These are phyloP conservation scores for Pseudogymnoascus sp. DNA, from an alignment of 2,329 filamentous ascomycete genomes.

Conservation along the genomic window DNA sequence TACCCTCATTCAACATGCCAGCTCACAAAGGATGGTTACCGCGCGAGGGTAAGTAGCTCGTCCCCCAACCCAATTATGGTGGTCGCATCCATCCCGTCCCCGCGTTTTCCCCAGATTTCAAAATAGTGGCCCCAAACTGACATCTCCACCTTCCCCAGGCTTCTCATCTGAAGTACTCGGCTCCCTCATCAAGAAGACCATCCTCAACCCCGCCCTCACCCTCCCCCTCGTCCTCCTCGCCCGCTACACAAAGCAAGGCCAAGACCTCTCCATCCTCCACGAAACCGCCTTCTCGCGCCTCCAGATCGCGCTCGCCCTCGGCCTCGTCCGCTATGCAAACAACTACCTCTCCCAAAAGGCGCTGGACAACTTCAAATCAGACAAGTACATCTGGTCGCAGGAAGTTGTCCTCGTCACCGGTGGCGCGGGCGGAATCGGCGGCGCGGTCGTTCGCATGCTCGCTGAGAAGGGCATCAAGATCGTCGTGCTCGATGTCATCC, in stretches of 20 bases:
- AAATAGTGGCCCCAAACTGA: neutral
- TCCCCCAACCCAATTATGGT: neutral
- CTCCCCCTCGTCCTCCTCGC: slow-evolving; percentile 55
- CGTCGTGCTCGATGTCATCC: slow-evolving; percentile 62
- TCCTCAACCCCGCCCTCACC: slow-evolving; percentile 55
- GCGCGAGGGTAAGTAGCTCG: neutral
- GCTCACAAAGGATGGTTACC: neutral
- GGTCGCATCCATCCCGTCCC: neutral
- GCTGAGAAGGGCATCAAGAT: slow-evolving; percentile 57
- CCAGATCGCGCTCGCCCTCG: slow-evolving; percentile 43
- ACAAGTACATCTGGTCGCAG: slow-evolving; percentile 54
- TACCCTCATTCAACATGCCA: neutral
- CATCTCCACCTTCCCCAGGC: slow-evolving; percentile 24
- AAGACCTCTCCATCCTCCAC: slow-evolving; percentile 44
- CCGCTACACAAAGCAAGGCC: slow-evolving; percentile 54
- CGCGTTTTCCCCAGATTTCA: slow-evolving; percentile 4
- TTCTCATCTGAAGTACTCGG: slow-evolving; percentile 53
- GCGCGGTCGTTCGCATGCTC: slow-evolving; percentile 54
- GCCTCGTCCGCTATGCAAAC: slow-evolving; percentile 40
- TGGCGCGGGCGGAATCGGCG: slow-evolving; percentile 66
- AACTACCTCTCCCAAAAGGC: slow-evolving; percentile 41
- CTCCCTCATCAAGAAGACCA: slow-evolving; percentile 48
- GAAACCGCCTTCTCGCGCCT: slow-evolving; percentile 43
- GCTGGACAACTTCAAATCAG: slow-evolving; percentile 41
- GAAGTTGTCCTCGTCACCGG: slow-evolving; percentile 70